Evolutionary conservation across 345 rosid genomes (phyloP).

Genomic region (Camelina hispida): DNA sequence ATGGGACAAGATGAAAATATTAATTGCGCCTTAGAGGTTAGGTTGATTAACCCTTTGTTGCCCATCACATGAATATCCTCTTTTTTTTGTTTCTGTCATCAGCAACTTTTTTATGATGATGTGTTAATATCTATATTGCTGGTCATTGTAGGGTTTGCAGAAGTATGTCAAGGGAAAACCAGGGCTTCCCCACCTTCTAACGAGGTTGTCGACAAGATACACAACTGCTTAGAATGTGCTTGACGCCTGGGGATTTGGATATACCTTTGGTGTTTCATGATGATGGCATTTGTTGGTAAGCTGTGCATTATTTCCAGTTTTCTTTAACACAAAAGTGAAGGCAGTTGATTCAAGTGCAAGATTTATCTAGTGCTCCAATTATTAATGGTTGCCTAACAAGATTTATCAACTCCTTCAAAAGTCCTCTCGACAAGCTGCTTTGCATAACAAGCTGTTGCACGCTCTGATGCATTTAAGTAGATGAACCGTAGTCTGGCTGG

Average conservation of each 20-base stretch:
- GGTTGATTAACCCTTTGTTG: not conserved
- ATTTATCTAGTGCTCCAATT: not conserved
- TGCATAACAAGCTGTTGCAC: constrained; percentile 63
- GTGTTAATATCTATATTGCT: not conserved
- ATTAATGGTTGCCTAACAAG: constrained; percentile 2
- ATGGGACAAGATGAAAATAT: constrained; percentile 47
- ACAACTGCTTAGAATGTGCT: constrained; percentile 55
- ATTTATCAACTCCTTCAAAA: constrained; percentile 47
- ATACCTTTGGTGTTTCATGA: constrained; percentile 52
- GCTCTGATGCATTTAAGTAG: constrained; percentile 59
- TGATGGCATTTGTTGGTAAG: constrained; percentile 72
- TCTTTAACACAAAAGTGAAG: not conserved
- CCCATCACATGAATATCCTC: constrained; percentile 4
- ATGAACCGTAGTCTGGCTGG: constrained; percentile 55
- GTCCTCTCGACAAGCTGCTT: constrained; percentile 55
- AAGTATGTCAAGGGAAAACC: constrained; percentile 62
- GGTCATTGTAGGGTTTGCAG: constrained; percentile 58
- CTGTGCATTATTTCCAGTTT: not conserved
- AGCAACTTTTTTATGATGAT: not conserved
- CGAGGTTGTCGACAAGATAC: constrained; percentile 57
- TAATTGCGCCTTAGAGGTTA: constrained; percentile 58
- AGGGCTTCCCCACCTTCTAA: constrained; percentile 55
- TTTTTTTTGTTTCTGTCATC: not conserved
- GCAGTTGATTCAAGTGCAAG: not conserved
- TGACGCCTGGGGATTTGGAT: constrained; percentile 68